Evolutionary conservation across 768 basidiomycete genomes (phyloP).

Genomic region (Clavulina sp.): DNA sequence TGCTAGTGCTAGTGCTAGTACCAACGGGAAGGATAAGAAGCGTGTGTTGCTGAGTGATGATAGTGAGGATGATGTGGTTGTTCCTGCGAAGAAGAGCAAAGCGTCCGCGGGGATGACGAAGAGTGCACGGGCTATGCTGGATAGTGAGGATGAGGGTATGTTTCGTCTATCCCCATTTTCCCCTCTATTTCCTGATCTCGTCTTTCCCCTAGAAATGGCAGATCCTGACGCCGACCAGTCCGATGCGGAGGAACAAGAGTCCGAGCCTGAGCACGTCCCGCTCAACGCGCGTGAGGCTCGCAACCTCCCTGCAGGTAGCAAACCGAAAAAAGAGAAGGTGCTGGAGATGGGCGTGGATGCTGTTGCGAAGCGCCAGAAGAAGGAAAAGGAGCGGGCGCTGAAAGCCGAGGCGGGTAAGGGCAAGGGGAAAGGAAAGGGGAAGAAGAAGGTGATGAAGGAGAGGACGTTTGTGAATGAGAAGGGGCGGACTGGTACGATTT

Average conservation of each 20-base stretch:
- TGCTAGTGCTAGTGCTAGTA: not conserved
- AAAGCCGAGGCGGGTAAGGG: constrained; percentile 11
- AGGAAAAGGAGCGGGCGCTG: constrained; percentile 16
- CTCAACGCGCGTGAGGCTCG: constrained; percentile 7
- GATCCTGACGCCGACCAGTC: not conserved
- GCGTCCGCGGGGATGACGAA: not conserved
- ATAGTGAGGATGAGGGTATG: not conserved
- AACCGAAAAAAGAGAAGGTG: constrained; percentile 15
- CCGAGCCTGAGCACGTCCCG: constrained; percentile 11
- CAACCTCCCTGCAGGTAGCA: constrained; percentile 17
- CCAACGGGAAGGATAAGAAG: not conserved
- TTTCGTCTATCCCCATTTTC: not conserved
- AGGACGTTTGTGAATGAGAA: constrained; percentile 38
- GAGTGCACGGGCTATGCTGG: not conserved
- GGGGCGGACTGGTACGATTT: constrained; percentile 46
- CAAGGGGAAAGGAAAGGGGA: constrained; percentile 7
- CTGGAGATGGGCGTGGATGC: constrained; percentile 23
- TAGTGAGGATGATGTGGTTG: not conserved
- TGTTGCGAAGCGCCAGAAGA: constrained; percentile 18
- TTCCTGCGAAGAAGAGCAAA: not conserved
- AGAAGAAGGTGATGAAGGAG: constrained; percentile 35
- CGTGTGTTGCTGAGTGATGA: not conserved
- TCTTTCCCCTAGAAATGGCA: not conserved
- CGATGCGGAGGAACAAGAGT: constrained; percentile 8
- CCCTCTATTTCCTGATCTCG: not conserved